Evolutionary conservation across 2,329 filamentous ascomycete species (phyloP).

Genomic region (Blastomyces gilchristii): DNA sequence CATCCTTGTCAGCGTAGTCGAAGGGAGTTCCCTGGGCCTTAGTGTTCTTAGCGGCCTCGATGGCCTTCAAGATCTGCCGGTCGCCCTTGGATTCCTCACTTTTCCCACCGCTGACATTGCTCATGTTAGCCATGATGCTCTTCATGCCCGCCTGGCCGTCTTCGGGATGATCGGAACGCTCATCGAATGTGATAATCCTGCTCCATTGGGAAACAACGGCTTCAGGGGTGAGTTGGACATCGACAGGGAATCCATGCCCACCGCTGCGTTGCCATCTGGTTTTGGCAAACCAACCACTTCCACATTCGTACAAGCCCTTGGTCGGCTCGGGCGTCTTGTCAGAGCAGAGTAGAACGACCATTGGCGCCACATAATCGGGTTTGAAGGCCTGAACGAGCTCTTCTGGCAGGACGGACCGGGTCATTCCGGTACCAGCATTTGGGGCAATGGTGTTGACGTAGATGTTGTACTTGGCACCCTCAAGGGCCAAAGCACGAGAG

Average conservation of each 20-base stretch:
- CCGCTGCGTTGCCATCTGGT: constrained; percentile 92
- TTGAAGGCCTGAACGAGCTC: constrained; percentile 99
- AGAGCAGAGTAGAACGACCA: constrained; percentile 75
- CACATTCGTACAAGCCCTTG: constrained; percentile 85
- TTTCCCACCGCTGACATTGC: constrained; percentile 54
- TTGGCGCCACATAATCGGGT: constrained; percentile 92
- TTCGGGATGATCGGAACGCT: constrained; percentile 76
- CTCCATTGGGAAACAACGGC: constrained; percentile 66
- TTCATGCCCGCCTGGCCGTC: constrained; percentile 65
- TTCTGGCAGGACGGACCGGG: constrained; percentile 83
- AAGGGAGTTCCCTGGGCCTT: constrained; percentile 66
- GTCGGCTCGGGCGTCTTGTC: constrained; percentile 82
- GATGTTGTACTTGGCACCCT: constrained; percentile 96
- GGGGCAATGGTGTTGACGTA: constrained; percentile 96
- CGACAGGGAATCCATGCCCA: constrained; percentile 82
- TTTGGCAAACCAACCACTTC: constrained; percentile 82
- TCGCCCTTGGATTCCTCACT: constrained; percentile 38
- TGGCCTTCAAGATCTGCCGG: constrained; percentile 61
- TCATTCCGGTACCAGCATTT: constrained; percentile 94
- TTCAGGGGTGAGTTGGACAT: constrained; percentile 74
- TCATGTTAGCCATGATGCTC: constrained; percentile 75
- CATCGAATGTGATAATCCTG: constrained; percentile 76
- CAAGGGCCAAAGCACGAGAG: constrained; percentile 81
- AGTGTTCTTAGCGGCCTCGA: constrained; percentile 62
- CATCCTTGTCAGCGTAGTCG: constrained; percentile 73